Conservation (phyloP, 2,329 filamentous ascomycete species). For the Juglanconis juglandina region DNA sequence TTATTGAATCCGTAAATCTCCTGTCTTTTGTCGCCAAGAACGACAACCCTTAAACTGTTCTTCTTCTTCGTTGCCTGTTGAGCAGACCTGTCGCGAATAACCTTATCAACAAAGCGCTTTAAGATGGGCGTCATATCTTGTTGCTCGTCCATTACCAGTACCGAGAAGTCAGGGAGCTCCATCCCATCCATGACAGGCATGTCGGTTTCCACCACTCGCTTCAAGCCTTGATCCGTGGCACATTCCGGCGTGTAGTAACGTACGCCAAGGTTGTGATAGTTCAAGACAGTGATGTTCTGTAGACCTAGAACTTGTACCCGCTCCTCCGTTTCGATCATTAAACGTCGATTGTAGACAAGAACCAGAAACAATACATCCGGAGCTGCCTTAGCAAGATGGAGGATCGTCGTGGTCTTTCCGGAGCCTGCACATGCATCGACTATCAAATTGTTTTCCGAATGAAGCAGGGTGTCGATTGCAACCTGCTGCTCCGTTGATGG, state of each 20-base stretch:
- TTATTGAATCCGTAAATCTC: slow-evolving; percentile 18
- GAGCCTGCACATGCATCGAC: slow-evolving; percentile 16
- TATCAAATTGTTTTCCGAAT: slow-evolving; percentile 10
- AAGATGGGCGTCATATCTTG: slow-evolving; percentile 16
- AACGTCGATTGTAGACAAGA: slow-evolving; percentile 14
- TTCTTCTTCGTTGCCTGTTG: neutral
- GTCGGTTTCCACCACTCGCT: slow-evolving; percentile 14
- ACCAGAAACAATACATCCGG: slow-evolving; percentile 5
- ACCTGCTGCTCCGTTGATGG: slow-evolving; percentile 15
- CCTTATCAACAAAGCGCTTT: slow-evolving; percentile 16
- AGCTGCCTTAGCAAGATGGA: slow-evolving; percentile 11
- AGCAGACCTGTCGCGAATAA: slow-evolving; percentile 12
- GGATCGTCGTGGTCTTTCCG: slow-evolving; percentile 15
- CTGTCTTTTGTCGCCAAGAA: slow-evolving; percentile 14
- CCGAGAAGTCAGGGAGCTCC: slow-evolving; percentile 10
- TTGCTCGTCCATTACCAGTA: slow-evolving; percentile 17
- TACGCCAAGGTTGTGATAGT: slow-evolving; percentile 12
- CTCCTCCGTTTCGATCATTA: slow-evolving; percentile 15
- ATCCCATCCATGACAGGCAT: slow-evolving; percentile 4
- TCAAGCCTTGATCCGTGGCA: slow-evolving; percentile 14
- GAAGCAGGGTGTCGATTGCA: slow-evolving; percentile 6
- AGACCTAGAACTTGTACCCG: slow-evolving; percentile 6
- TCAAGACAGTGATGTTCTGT: slow-evolving; percentile 11
- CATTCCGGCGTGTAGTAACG: slow-evolving; percentile 14
- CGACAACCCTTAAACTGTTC: slow-evolving; percentile 4